A percentile compares a stretch with the other conserved stretches of the same genome.
phyloP scores from a whole-genome alignment of 345 rosid species.

The Citrus hindsii region DNA sequence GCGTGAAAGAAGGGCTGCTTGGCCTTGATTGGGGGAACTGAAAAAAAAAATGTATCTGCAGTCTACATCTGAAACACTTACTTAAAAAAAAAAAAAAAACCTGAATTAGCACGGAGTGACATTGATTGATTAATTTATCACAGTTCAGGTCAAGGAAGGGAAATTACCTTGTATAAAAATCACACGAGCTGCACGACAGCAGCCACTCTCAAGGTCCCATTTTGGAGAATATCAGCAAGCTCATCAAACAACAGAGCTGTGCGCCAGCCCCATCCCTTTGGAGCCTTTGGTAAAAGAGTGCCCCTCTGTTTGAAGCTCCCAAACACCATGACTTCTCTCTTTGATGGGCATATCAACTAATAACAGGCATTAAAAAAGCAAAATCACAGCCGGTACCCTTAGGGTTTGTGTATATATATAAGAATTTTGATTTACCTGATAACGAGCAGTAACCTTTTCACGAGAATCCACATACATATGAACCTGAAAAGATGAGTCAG shows the following conservation, averaged over 20 bases:
- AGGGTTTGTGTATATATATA: neutral
- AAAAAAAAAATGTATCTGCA: neutral
- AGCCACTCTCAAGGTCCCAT: slow-evolving; percentile 72
- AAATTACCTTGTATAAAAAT: slow-evolving; percentile 13
- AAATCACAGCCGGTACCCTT: neutral
- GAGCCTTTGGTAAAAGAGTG: slow-evolving; percentile 91
- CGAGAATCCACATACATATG: slow-evolving; percentile 81
- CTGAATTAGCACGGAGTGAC: neutral
- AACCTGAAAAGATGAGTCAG: slow-evolving; percentile 45
- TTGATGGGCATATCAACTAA: slow-evolving; percentile 89
- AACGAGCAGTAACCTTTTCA: slow-evolving; percentile 92
- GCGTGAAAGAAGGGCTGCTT: neutral
- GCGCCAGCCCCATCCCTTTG: slow-evolving; percentile 99
- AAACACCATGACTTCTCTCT: slow-evolving; percentile 91
- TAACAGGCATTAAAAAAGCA: neutral
- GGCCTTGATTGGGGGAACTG: neutral
- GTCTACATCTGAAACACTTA: slow-evolving; percentile 7
- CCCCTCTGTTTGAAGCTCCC: slow-evolving; percentile 87
- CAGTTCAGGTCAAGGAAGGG: neutral
- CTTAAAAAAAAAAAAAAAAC: neutral
- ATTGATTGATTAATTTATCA: neutral
- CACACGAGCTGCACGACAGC: slow-evolving; percentile 91
- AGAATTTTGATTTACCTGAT: slow-evolving; percentile 53
- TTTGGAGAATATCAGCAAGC: slow-evolving; percentile 84
- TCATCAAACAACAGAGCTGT: slow-evolving; percentile 83